Evolutionary conservation across 2,329 filamentous ascomycete species (phyloP), one percentile per base, ranked within the genome.

Genomic region (Aspergillus neotritici): DNA sequence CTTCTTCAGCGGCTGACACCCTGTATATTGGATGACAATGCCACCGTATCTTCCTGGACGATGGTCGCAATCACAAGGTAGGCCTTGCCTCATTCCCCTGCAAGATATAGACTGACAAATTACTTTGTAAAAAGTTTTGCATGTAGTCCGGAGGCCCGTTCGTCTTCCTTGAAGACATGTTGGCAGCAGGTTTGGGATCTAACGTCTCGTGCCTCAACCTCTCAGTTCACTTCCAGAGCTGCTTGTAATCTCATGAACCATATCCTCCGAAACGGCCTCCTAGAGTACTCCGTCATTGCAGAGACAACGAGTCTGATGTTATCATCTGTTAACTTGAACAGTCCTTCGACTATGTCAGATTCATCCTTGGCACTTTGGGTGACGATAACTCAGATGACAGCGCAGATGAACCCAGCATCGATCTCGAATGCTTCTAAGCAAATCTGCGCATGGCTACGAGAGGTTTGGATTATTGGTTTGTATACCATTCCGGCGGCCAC

Each of bases 21-120:
- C 9, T 73, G 77, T 41, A 78, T 85, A 34, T 74, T 78, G 8
- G 85, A 93, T 57, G 90, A 94, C 55, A 82, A 84, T 52, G 67
- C 70, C 11, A 64, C 67, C 7, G 70, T 83, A 32, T 78, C 83
- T 6, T 87, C 83, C 0, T 98, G 93, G 93, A 84, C 88, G 13
- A 80, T 94, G 71, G 64, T 96, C 40, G 84, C 83, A n/a, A 80
- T 88, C 59, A 75, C 87, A 49, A 87, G 86, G 87, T 90, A 70
- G 60, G 75, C 65, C 31, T 3, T 11, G 34, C 12, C 30, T 9
- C 9, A 13, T 14, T 14, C 25, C 35, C 14, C 13, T 40, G 5
- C 16, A 10, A 12, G 31, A 32, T 34, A 16, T 14, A 34, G 21
- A 40, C 43, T 55, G 40, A 50, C 37, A n/a, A 33, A 47, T 28